A percentile compares a stretch with the other conserved stretches of the same genome.
phyloP scores from a whole-genome alignment of 1,284 basidiomycete genomes.

The Trametes hirsuta region DNA sequence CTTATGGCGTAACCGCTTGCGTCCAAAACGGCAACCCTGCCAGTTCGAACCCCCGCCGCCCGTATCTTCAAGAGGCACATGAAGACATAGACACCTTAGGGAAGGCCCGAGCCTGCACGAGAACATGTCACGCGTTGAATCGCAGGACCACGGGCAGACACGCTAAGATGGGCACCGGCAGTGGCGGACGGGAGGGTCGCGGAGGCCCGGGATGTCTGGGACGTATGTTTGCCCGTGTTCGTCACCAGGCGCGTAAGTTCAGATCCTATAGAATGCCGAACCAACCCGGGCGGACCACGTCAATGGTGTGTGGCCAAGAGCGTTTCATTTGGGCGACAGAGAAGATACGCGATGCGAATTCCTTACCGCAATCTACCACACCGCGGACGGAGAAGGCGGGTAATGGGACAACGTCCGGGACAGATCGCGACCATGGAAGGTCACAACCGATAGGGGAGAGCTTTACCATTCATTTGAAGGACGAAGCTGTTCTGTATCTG shows the following conservation, averaged over 20 bases:
- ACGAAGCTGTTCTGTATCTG: background rate
- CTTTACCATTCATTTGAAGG: background rate
- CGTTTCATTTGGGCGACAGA: background rate
- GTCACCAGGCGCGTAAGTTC: conserved; percentile 2
- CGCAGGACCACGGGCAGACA: conserved; percentile 2
- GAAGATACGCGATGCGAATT: conserved; percentile 1
- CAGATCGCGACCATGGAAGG: background rate
- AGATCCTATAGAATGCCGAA: conserved; percentile 2
- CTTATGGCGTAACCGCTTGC: conserved; percentile 7
- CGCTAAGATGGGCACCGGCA: conserved; percentile 7
- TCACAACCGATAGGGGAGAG: background rate
- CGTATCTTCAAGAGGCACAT: conserved; percentile 3
- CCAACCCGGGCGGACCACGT: background rate
- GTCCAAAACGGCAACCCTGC: background rate
- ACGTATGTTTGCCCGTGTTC: background rate
- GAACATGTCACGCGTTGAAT: conserved; percentile 23
- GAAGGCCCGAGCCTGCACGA: conserved; percentile 16
- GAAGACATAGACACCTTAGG: conserved; percentile 8
- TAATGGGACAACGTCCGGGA: background rate
- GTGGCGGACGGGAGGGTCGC: conserved; percentile 6
- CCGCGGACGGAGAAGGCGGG: background rate
- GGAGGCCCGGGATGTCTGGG: conserved; percentile 2
- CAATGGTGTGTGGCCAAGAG: background rate
- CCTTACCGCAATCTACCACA: background rate
- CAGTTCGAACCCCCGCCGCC: background rate